Conservation (phyloP, 1,284 basidiomycete species). For the Volvariella surrecta region DNA sequence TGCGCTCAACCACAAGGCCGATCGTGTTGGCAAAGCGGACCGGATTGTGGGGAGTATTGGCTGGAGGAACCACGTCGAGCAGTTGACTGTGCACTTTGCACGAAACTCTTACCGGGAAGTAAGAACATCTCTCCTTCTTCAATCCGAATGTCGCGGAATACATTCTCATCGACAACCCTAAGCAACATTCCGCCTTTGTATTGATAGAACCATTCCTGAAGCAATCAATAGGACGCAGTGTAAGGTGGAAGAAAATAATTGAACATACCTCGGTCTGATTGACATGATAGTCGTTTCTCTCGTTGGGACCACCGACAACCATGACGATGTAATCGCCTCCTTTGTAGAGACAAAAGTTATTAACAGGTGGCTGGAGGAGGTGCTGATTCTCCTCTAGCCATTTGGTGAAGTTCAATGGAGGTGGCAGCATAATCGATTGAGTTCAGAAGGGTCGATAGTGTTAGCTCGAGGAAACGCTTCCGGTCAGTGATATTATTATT, state of each 20-base stretch:
- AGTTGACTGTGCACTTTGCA: no score
- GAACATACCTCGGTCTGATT: slow-evolving; percentile 79
- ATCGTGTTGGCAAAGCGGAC: slow-evolving; percentile 87
- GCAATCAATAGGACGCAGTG: background rate
- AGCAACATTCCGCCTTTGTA: slow-evolving; percentile 88
- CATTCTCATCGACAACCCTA: slow-evolving; percentile 80
- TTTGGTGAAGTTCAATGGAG: slow-evolving; percentile 77
- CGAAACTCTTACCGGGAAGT: slow-evolving; percentile 67
- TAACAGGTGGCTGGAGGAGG: slow-evolving; percentile 82
- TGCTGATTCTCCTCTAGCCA: slow-evolving; percentile 80
- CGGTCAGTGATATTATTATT: no score
- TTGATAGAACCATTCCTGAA: slow-evolving; percentile 93
- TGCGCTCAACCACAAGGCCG: slow-evolving; percentile 92
- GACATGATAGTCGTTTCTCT: slow-evolving; percentile 86
- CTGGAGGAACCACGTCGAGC: slow-evolving; percentile 27
- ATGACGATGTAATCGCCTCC: slow-evolving; percentile 85
- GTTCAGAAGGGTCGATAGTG: no score
- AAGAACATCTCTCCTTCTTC: slow-evolving; percentile 96
- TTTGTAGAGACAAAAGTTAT: slow-evolving; percentile 84
- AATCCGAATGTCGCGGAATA: slow-evolving; percentile 83
- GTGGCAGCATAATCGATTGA: no score
- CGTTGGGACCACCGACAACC: slow-evolving; percentile 90
- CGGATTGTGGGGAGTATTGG: slow-evolving; percentile 93
- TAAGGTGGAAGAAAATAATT: background rate
- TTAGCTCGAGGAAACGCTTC: no score